phyloP scores from a whole-genome alignment of 2,329 filamentous ascomycete species.

The Chaetomiaceae sp. region DNA sequence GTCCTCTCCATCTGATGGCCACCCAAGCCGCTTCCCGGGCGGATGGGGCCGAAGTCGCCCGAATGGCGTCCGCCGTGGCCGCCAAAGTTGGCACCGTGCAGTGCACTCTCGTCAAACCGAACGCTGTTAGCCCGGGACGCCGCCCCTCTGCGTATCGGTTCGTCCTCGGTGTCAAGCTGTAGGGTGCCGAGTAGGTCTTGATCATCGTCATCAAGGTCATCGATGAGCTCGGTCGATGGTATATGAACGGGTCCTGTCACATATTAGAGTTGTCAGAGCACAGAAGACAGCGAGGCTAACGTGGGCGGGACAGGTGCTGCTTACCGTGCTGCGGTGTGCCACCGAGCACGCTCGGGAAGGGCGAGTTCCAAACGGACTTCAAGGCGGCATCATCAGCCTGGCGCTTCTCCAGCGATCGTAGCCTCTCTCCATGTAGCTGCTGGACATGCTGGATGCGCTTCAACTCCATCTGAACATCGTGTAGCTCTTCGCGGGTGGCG shows the following conservation, averaged over 20 bases:
- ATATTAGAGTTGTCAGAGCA: conserved; percentile 16
- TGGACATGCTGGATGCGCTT: conserved; percentile 63
- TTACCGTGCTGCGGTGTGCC: conserved; percentile 84
- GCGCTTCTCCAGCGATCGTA: conserved; percentile 59
- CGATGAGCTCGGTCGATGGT: conserved; percentile 58
- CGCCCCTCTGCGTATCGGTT: conserved; percentile 76
- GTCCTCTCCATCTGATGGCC: conserved; percentile 77
- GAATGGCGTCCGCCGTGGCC: conserved; percentile 73
- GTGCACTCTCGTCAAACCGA: conserved; percentile 91
- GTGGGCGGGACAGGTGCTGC: conserved; percentile 26
- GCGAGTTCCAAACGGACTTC: conserved; percentile 90
- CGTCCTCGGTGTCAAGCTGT: conserved; percentile 81
- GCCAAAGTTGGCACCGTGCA: conserved; percentile 81
- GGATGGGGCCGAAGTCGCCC: conserved; percentile 70
- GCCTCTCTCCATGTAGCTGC: conserved; percentile 56
- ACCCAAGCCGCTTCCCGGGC: conserved; percentile 75
- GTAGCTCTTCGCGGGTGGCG: conserved; percentile 58
- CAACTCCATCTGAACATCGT: conserved; percentile 65
- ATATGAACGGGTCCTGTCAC: conserved; percentile 69
- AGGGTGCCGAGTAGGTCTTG: conserved; percentile 75
- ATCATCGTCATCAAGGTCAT: conserved; percentile 80
- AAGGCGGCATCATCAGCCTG: conserved; percentile 63
- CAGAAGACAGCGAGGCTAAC: not conserved
- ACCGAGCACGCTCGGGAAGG: conserved; percentile 79
- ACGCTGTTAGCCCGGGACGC: conserved; percentile 95